phyloP scores from a whole-genome alignment of 257 asterid species.

The Capsicum rhomboideum region DNA sequence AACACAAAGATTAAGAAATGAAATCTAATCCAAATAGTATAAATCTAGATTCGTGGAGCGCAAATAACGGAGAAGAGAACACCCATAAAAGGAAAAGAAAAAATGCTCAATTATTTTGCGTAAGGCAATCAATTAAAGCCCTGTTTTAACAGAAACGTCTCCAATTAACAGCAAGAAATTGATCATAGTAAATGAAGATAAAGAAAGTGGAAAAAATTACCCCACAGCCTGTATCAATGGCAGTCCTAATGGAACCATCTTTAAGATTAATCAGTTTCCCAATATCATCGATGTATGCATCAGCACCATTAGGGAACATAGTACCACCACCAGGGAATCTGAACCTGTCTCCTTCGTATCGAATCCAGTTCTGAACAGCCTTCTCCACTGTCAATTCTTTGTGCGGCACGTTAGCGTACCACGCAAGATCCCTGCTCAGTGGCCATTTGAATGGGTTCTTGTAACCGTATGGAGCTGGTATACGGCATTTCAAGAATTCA shows the following conservation, averaged over 20 bases:
- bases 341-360: conserved; percentile 64
- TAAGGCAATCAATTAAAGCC: not conserved
- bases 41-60: not conserved
- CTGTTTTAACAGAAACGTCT: not conserved
- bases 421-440: conserved; percentile 59
- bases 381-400: conserved; percentile 76
- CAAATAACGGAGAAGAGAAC: not conserved
- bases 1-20: not conserved
- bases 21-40: not conserved
- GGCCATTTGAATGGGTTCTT: conserved; percentile 79
- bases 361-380: conserved; percentile 86
- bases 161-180: not conserved
- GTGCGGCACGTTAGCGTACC: conserved; percentile 87
- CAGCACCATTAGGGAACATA: conserved; percentile 81
- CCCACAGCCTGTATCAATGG: conserved; percentile 98
- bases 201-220: conserved; percentile 17
- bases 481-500: conserved; percentile 52
- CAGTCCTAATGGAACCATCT: conserved; percentile 74
- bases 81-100: not conserved
- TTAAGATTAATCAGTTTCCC: conserved; percentile 58
- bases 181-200: not conserved
- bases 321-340: conserved; percentile 93
- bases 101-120: not conserved
- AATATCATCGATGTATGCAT: conserved; percentile 64
- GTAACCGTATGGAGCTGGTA: conserved; percentile 73